Evolutionary conservation across 441 rosid genomes (phyloP), one percentile per base, ranked within the genome.

Genomic region (Eruca vesicaria): DNA sequence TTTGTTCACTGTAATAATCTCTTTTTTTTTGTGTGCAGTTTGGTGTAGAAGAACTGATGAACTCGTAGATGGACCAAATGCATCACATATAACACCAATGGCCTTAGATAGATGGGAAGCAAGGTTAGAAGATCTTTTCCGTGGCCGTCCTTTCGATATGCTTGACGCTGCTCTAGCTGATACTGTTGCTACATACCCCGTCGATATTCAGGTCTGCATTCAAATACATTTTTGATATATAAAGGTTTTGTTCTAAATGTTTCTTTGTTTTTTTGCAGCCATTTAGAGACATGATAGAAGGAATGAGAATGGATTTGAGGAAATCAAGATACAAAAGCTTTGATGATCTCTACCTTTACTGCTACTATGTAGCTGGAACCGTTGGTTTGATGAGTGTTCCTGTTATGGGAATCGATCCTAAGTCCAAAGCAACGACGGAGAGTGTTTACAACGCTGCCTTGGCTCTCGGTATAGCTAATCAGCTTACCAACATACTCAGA

Each of bases 31-130:
- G 4, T 43, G 2, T 85, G 75, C 82, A 93, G 98, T 90, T 76
- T 93, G 98, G 98, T 93, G 98, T 84, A 87, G 98, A 86, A 89
- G 98, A 78, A 93, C 95, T 0, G 98, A 93, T 81, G 98, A 93
- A 72, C 90, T 93, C 12, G 97, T 93, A 7, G 97, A 91, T 60
- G 98, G 95, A 28, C 98, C 97, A 3, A 90, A 90, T 81, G 97
- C 97, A 9, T 82, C 95, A 2, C 92, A 90, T 76, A 90, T 93
- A 80, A 91, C 97, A 20, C 95, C 98, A 2, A 85, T 83, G 70
- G 98, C 98, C 31, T 84, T 93, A 62, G 94, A 91, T 73, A 76
- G 95, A 76, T 93, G 98, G 98, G 98, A 91, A 78, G 80, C 86
- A 36, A 87, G 95, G 81, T 77, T 93, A 82, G 90, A 88, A 71